Base-by-base conservation (phyloP, 75 land plant species). In the Pinus taeda region DNA sequence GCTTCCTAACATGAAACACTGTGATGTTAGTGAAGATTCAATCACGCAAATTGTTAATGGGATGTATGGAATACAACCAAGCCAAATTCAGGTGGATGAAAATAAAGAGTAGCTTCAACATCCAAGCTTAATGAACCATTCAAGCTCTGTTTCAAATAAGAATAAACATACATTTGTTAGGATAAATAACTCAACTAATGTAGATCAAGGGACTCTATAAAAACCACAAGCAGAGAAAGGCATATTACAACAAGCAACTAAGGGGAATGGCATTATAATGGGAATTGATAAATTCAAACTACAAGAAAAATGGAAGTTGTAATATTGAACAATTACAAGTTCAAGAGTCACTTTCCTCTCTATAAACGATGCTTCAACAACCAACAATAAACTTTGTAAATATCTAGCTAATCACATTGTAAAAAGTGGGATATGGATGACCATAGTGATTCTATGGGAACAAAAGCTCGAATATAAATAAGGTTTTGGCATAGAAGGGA, bases 1-100 rank as follows among this genome's bases (percentile, higher is more conserved):
- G 99, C 91, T 97, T 89, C 93, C 91, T 85, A 88, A 83, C 63
- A 87, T 92, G 95, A 96, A 96, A 73, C 79, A 64, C 6, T 96
- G 99, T 77, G 80, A 59, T 29, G 4, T 90, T 60, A 81, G 81
- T 59, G 95, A 94, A 62, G 97, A 87, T 37, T 89, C 89, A 61
- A 94, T 97, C 11, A 89, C 87, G 36, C 84, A 89, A 45, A 91
- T 95, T 57, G 66, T 92, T 2, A 7, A 79, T 75, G 79, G 83
- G 22, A 60, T 78, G 15, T 77, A 87, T 73, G 57, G 26, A 24
- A 76, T 57, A 60, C 61, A 61, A 62, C 87, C 81, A 57, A 74
- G 42, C 3, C 87, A 86, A 60, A 64, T 36, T 45, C 78, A 84
- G 61, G 83, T 78, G 53, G 77, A 70, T 81, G 86, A 73, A 56